Conservation (phyloP, 176 grass and related monocot genomes). For the Metroxylon sagu region DNA sequence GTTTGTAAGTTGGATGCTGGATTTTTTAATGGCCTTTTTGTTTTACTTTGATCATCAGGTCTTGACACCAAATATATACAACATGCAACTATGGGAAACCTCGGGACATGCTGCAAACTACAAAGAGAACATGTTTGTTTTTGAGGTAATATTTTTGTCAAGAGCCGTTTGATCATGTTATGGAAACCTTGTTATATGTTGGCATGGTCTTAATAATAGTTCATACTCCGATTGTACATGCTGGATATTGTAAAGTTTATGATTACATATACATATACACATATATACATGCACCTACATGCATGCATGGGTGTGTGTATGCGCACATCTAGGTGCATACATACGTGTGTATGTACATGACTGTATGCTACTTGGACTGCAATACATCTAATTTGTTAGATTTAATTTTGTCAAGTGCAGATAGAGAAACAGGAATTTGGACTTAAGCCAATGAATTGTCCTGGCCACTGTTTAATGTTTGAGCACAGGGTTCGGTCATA, state of each 20-base stretch:
- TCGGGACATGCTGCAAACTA: conserved; percentile 98
- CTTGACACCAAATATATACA: conserved; percentile 89
- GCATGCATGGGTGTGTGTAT: too few species aligned
- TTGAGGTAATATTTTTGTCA: conserved; percentile 53
- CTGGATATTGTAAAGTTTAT: too few species aligned
- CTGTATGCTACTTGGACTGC: neutral
- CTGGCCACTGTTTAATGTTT: conserved; percentile 99
- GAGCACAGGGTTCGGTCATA: conserved; percentile 82
- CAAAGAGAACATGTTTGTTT: conserved; percentile 98
- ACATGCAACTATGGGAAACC: conserved; percentile 99
- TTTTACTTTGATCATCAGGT: conserved; percentile 36
- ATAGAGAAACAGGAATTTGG: conserved; percentile 98
- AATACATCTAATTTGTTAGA: too few species aligned
- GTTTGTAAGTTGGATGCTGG: too few species aligned
- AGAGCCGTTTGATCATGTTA: neutral
- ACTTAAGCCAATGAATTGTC: conserved; percentile 99
- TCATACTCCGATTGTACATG: too few species aligned
- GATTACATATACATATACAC: too few species aligned
- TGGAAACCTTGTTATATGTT: too few species aligned
- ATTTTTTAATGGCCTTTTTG: conserved; percentile 4
- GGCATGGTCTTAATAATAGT: too few species aligned
- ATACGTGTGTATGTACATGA: too few species aligned
- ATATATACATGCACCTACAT: too few species aligned
- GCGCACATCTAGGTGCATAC: too few species aligned
- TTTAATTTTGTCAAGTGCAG: conserved; percentile 22